phyloP scores from a whole-genome alignment of 2,329 filamentous ascomycete genomes.

The Fusarium tanahbumbuense region DNA sequence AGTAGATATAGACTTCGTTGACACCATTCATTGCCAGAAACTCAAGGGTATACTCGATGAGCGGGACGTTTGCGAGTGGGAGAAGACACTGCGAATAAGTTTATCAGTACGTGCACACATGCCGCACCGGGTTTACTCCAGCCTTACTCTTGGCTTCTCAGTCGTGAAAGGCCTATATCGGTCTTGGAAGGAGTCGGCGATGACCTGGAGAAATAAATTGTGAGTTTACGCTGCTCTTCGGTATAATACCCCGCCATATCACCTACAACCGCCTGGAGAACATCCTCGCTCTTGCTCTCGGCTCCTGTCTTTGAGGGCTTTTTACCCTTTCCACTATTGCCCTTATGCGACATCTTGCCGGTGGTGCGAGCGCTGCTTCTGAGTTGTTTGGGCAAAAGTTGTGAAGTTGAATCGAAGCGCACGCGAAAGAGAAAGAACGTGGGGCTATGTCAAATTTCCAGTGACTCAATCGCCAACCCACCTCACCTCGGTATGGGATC shows the following conservation, averaged over 20 bases:
- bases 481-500: conserved; percentile 37
- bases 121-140: background rate
- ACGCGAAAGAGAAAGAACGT: conserved; percentile 26
- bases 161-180: conserved; percentile 90
- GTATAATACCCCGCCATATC: conserved; percentile 45
- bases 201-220: conserved; percentile 66
- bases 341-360: conserved; percentile 59
- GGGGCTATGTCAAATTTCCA: conserved; percentile 40
- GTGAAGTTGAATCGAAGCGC: conserved; percentile 31
- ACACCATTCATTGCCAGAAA: conserved; percentile 95
- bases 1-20: conserved; percentile 94
- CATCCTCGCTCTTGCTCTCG: conserved; percentile 68
- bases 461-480: conserved; percentile 49
- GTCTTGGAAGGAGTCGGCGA: conserved; percentile 95
- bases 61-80: conserved; percentile 89
- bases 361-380: conserved; percentile 25
- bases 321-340: conserved; percentile 62
- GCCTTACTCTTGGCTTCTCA: conserved; percentile 83
- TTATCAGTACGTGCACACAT: conserved; percentile 32
- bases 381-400: conserved; percentile 18
- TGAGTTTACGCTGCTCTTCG: conserved; percentile 38
- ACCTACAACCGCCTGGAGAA: conserved; percentile 68
- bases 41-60: conserved; percentile 98
- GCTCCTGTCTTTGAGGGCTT: conserved; percentile 63
- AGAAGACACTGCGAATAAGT: conserved; percentile 79